Evolutionary conservation across 2,329 filamentous ascomycete species (phyloP), one percentile per base, ranked within the genome.

Genomic region (Blastomyces emzantsi): DNA sequence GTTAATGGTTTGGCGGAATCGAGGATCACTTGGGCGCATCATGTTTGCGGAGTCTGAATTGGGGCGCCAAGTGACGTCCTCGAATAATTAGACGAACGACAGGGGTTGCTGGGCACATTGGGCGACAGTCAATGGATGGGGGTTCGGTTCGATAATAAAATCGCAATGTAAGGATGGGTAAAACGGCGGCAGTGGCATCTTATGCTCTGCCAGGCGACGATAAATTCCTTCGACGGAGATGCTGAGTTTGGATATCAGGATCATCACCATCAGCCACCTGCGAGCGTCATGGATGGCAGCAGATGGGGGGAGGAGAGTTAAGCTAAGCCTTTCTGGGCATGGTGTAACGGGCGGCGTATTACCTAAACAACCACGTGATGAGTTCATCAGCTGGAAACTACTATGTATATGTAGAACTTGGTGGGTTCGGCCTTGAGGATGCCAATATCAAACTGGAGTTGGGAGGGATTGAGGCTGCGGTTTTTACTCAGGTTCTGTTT

Each of bases 1-100:
- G 75, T 97, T 95, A 84, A 96, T 90, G 70, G 90, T 91, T 76
- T 96, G 92, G 69, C 92, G 90, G 76, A 96, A 86, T 71, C 92
- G 90, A 66, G 92, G 92, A 77, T 97, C 92, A 73, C 77, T 81
- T 71, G 82, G 80, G 69, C 83, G 81, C 76, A 85, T 86, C 82
- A 85, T 86, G 68, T 67, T 72, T 67, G 62, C 59, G 28, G 45
- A 28, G 33, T 41, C 36, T 52, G 43, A 8, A 54, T 25, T 41
- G 47, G 5, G 22, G 39, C 47, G 47, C 22, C 22, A 30, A 43
- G 41, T 28, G 56, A 54, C 51, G 63, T 63, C 41, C 19, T 49
- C 45, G 43, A 57, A 45, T 63, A 51, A 57, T 60, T 49, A 54
- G 54, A 58, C 58, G 47, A 13, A 41, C 15, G 58, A n/a, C 30